phyloP scores from a whole-genome alignment of 164 flowering plant species.

The Aristolochia contorta region DNA sequence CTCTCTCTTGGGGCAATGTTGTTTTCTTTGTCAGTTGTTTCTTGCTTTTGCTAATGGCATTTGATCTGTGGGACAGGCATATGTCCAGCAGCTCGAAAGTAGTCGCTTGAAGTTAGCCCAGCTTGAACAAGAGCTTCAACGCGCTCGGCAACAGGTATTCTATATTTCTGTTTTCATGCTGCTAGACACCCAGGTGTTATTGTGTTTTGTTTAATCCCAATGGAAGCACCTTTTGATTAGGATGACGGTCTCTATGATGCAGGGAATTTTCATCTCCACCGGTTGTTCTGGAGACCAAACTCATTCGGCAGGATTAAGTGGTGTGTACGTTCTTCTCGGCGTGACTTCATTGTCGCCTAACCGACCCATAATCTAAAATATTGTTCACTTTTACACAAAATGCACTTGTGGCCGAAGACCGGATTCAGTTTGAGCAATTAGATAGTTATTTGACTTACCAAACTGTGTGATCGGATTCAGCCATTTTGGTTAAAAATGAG shows the following conservation, averaged over 20 bases:
- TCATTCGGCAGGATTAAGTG: slow-evolving; percentile 44
- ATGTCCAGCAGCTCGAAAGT: slow-evolving; percentile 83
- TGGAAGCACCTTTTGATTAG: background rate
- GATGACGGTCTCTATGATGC: slow-evolving; percentile 10
- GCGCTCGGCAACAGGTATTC: slow-evolving; percentile 67
- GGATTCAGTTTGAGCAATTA: too few species aligned
- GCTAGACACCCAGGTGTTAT: too few species aligned
- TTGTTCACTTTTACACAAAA: background rate
- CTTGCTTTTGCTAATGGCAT: background rate
- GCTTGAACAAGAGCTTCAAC: slow-evolving; percentile 76
- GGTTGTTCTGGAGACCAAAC: slow-evolving; percentile 43
- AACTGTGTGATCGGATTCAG: too few species aligned
- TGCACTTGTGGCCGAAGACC: background rate
- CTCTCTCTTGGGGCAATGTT: background rate
- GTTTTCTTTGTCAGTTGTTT: background rate
- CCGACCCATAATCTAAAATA: background rate
- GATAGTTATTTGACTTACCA: too few species aligned
- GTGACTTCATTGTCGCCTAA: background rate
- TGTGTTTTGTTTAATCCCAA: background rate
- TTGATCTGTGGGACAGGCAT: slow-evolving; percentile 49
- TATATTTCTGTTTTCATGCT: background rate
- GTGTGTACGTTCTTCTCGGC: slow-evolving; percentile 16
- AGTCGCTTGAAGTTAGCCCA: slow-evolving; percentile 62
- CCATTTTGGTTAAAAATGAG: background rate
- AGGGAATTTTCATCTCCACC: slow-evolving; percentile 51